Percentiles rank a stretch among this genome's conserved stretches.
Conservation (phyloP, 768 basidiomycete genomes). For the Cystobasidium ongulense region DNA sequence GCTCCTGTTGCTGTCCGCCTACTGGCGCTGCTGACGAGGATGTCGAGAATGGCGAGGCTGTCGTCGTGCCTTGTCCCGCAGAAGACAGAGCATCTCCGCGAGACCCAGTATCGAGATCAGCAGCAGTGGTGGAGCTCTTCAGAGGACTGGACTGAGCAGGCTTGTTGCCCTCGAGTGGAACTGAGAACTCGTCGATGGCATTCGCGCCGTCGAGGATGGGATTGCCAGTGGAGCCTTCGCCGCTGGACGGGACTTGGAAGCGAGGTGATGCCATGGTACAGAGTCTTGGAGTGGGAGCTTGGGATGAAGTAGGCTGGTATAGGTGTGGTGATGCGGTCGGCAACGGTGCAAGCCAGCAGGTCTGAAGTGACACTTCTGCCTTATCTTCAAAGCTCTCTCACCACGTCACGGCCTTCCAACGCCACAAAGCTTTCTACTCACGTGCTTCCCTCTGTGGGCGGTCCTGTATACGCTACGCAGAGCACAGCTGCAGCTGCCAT, state of each 20-base stretch:
- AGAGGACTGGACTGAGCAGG: conserved; percentile 1
- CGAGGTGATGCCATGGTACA: background rate
- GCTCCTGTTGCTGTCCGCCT: background rate
- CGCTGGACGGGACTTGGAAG: background rate
- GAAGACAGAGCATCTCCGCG: too few relatives aligned
- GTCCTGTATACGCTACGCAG: too few relatives aligned
- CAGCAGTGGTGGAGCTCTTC: conserved; percentile 1
- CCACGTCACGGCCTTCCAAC: too few relatives aligned
- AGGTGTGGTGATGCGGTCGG: too few relatives aligned
- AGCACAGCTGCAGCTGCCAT: too few relatives aligned
- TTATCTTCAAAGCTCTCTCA: too few relatives aligned
- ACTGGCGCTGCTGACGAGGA: background rate
- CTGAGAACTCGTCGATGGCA: background rate
- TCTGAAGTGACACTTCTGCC: too few relatives aligned
- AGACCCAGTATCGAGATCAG: background rate
- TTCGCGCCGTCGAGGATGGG: background rate
- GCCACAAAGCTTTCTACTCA: too few relatives aligned
- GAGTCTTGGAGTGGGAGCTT: too few relatives aligned
- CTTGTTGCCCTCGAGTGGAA: background rate
- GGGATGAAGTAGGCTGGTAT: background rate
- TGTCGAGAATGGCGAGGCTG: background rate
- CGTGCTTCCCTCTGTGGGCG: too few relatives aligned
- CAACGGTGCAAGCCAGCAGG: too few relatives aligned
- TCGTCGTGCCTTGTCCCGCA: background rate
- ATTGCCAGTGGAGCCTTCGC: background rate